These are phyloP conservation scores for Odonthalia washingtoniensis DNA, from an alignment of 31 red algal genomes.

Conservation along the genomic window DNA sequence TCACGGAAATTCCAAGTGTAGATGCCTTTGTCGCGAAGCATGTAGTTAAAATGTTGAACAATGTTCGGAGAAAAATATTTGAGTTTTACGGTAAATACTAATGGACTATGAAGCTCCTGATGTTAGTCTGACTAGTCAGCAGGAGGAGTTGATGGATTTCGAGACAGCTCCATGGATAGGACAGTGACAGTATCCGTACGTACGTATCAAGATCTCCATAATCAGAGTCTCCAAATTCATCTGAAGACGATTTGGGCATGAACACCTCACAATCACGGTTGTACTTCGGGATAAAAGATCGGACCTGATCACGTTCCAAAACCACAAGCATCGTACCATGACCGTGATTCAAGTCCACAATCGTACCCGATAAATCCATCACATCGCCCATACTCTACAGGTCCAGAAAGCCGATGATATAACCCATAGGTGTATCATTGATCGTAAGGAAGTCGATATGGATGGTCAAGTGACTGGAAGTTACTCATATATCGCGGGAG, in stretches of 20 bases:
- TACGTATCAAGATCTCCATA: background rate
- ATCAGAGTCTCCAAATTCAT: background rate
- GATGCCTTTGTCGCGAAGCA: conserved; percentile 23
- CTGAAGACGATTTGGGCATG: background rate
- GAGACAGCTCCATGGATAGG: background rate
- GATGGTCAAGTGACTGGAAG: background rate
- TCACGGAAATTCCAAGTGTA: conserved; percentile 11
- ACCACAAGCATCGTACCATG: background rate
- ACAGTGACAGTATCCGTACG: background rate
- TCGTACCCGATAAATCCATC: background rate
- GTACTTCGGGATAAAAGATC: background rate
- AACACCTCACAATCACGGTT: background rate
- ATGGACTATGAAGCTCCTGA: background rate
- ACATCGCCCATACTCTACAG: conserved; percentile 1
- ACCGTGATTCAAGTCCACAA: background rate
- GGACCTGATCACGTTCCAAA: background rate
- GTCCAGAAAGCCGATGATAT: background rate
- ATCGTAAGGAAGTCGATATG: background rate
- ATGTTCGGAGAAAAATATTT: background rate
- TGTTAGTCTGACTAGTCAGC: background rate
- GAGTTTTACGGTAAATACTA: background rate
- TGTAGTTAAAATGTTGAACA: background rate
- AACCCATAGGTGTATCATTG: background rate
- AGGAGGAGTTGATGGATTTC: background rate
- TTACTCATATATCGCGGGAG: background rate